These are phyloP conservation scores for Ophiostoma piceae DNA, from an alignment of 2,329 filamentous ascomycete genomes.

Conservation along the genomic window DNA sequence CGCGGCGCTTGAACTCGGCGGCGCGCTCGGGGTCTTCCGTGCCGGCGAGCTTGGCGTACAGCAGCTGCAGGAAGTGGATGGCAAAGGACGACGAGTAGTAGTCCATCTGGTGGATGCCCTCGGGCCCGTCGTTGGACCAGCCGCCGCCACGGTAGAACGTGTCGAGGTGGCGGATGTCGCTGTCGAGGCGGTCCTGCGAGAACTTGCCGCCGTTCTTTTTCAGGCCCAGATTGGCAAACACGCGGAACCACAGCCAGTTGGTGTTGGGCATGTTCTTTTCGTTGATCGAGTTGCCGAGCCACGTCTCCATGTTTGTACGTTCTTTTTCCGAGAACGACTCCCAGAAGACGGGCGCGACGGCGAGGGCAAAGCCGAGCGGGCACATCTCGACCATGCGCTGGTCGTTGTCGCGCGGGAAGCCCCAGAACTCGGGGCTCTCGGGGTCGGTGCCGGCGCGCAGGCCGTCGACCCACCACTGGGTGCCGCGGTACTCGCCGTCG, in stretches of 20 bases:
- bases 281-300: constrained; percentile 71
- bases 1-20: constrained; percentile 63
- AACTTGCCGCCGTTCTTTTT: constrained; percentile 69
- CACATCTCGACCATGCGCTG: constrained; percentile 85
- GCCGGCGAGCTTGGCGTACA: constrained; percentile 67
- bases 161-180: constrained; percentile 71
- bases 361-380: constrained; percentile 68
- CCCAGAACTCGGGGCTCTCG: constrained; percentile 67
- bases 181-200: constrained; percentile 63
- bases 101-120: constrained; percentile 76
- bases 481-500: constrained; percentile 58
- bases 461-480: constrained; percentile 63
- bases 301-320: constrained; percentile 61
- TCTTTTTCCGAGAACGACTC: constrained; percentile 57
- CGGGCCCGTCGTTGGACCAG: constrained; percentile 77
- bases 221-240: constrained; percentile 74
- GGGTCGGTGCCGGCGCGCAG: constrained; percentile 67
- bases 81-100: constrained; percentile 81
- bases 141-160: constrained; percentile 77
- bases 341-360: constrained; percentile 64
- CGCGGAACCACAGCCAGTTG: constrained; percentile 74
- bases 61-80: constrained; percentile 72
- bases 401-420: constrained; percentile 67
- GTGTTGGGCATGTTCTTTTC: constrained; percentile 69
- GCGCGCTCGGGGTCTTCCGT: constrained; percentile 61